Evolutionary conservation across 1,284 basidiomycete genomes (phyloP).

Genomic region (Rhodotorula mucilaginosa): DNA sequence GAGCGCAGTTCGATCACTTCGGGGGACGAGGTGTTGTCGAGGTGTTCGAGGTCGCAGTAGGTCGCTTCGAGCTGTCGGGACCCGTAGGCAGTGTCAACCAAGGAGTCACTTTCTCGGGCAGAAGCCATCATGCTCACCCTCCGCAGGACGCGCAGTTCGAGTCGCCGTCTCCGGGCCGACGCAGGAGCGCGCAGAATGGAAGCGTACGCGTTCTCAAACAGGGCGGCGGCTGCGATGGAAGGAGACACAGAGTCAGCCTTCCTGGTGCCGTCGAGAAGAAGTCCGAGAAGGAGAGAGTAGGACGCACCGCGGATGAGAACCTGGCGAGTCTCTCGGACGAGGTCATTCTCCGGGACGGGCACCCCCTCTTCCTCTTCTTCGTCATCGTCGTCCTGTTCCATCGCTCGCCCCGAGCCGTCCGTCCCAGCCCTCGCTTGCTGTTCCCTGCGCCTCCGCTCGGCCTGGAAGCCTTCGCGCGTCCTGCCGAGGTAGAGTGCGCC

Average conservation of each 20-base stretch:
- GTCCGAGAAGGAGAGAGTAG: too few relatives aligned
- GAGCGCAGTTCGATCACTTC: slow-evolving; percentile 30
- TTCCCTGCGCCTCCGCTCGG: slow-evolving; percentile 23
- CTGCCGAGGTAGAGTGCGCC: slow-evolving; percentile 32
- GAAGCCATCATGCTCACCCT: slow-evolving; percentile 7
- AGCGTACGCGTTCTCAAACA: slow-evolving; percentile 41
- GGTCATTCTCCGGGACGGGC: slow-evolving; percentile 37
- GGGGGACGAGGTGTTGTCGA: slow-evolving; percentile 39
- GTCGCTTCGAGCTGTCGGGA: slow-evolving; percentile 32
- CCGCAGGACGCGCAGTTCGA: slow-evolving; percentile 32
- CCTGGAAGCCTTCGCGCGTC: slow-evolving; percentile 17
- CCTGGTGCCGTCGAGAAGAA: neutral
- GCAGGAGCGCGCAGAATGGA: slow-evolving; percentile 24
- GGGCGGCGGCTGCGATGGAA: slow-evolving; percentile 27
- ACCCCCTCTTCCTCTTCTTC: slow-evolving; percentile 49
- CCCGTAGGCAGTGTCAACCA: neutral
- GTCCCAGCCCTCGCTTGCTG: neutral
- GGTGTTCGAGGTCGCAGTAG: slow-evolving; percentile 36
- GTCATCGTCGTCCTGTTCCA: slow-evolving; percentile 50
- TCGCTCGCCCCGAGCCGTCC: neutral
- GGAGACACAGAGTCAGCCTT: too few relatives aligned
- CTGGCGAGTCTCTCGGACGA: slow-evolving; percentile 39
- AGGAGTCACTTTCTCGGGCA: neutral
- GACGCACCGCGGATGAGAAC: slow-evolving; percentile 39
- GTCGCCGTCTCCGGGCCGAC: neutral